Evolutionary conservation across 2,329 filamentous ascomycete genomes (phyloP).

Genomic region (Emmonsia crescens): DNA sequence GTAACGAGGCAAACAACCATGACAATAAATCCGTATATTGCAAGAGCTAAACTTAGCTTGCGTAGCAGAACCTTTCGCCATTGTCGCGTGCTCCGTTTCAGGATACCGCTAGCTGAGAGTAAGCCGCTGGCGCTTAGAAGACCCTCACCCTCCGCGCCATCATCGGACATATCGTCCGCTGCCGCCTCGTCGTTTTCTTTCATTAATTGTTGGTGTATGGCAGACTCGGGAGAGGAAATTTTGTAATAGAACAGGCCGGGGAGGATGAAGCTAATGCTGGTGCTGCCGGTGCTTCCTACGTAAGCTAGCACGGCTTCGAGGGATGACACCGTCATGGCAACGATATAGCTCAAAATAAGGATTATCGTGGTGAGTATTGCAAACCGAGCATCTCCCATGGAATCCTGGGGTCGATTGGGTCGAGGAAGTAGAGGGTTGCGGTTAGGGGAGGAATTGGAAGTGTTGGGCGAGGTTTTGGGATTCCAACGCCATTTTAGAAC

Average conservation of each 20-base stretch:
- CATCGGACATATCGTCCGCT: constrained; percentile 25
- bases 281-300: constrained; percentile 87
- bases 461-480: constrained; percentile 21
- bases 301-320: constrained; percentile 89
- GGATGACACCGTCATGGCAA: constrained; percentile 80
- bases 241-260: constrained; percentile 98
- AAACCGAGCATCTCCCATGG: constrained; percentile 80
- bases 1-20: constrained; percentile 82
- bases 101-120: constrained; percentile 47
- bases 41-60: constrained; percentile 61
- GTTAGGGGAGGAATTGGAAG: constrained; percentile 34
- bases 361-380: constrained; percentile 80
- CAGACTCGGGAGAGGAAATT: constrained; percentile 80
- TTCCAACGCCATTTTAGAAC: constrained; percentile 82
- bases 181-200: constrained; percentile 78
- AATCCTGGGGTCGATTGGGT: constrained; percentile 19
- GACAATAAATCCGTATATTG: constrained; percentile 72
- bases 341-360: constrained; percentile 72
- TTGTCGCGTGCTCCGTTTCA: constrained; percentile 51
- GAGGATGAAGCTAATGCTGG: constrained; percentile 92
- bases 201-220: constrained; percentile 71
- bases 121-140: constrained; percentile 29
- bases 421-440: constrained; percentile 33
- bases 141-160: constrained; percentile 18
- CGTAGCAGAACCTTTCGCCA: constrained; percentile 57